Percentiles rank a stretch among this genome's conserved stretches.
Conservation (phyloP, 352 stramenopile genomes). For the Phytophthora constricta region DNA sequence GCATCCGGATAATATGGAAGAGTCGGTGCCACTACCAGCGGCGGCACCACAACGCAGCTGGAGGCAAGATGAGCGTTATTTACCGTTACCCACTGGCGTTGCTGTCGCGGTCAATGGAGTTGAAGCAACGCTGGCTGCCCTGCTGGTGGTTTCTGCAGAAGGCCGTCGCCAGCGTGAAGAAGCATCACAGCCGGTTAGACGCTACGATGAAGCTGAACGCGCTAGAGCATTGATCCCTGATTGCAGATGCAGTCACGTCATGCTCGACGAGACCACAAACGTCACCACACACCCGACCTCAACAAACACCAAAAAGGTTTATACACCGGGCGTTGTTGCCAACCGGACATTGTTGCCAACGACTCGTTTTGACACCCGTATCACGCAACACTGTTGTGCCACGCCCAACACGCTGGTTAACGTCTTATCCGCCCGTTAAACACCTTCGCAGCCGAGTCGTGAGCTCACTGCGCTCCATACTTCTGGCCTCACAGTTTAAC, state of each 20-base stretch:
- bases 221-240: neutral
- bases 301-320: slow-evolving; percentile 22
- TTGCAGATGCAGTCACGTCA: slow-evolving; percentile 18
- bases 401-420: too few species aligned
- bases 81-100: neutral
- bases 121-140: neutral
- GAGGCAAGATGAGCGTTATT: slow-evolving; percentile 19
- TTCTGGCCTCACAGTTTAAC: too few species aligned
- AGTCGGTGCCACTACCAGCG: too few species aligned
- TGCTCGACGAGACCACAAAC: slow-evolving; percentile 16
- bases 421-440: too few species aligned
- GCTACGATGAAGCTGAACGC: slow-evolving; percentile 14
- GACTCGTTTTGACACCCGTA: neutral
- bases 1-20: too few species aligned
- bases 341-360: neutral
- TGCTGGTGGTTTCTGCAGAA: slow-evolving; percentile 7
- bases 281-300: slow-evolving; percentile 1
- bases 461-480: too few species aligned
- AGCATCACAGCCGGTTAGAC: neutral
- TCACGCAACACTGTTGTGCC: neutral
- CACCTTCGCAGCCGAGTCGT: too few species aligned
- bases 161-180: slow-evolving; percentile 14
- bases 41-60: too few species aligned
- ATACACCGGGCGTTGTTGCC: neutral
- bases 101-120: neutral